Evolutionary conservation across 2,329 filamentous ascomycete genomes (phyloP), one percentile per base, ranked within the genome.

Genomic region (Nigrograna mackinnonii): DNA sequence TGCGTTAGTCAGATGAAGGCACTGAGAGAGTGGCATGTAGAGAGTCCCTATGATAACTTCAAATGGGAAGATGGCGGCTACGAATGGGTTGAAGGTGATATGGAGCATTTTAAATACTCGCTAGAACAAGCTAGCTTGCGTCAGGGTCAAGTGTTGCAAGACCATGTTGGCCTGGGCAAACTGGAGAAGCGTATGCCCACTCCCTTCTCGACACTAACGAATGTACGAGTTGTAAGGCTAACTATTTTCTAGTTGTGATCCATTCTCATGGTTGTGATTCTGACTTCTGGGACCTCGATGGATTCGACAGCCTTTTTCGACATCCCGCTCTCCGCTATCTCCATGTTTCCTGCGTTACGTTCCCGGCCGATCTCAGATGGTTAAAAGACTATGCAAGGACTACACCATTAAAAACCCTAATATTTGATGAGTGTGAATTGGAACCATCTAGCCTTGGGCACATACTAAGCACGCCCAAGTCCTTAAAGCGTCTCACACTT

Each of bases 391-490:
- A 60, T 24, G 18, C 37, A 6, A 44, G 39, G 4, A 52, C 42
- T 3, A 67, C 66, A 2, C 59, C 65, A 9, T 47, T 69, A 28
- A 52, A 43, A 11, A 60, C 54, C 1, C 60, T 69, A 6, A 43
- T 64, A 14, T 63, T 69, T 33, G 62, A 69, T 39, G 66, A 69
- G 42, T 68, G 64, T 47, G 56, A 62, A 17, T 43, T 69, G 3
- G 39, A 45, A 3, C 49, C 60, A 5, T 44, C 44, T 24, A 57
- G 54, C 21, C 34, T 69, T 24, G 43, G 33, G 2, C 49, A 51
- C 17, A 60, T 68, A 4, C 39, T 69, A 9, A 34, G 44, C 22
- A 60, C 57, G 3, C 65, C 66, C 1, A 58, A 55, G 22, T 47
- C 41, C 3, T 46, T 69, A 12, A 63, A 58, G 43, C 47, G 55